A percentile compares a stretch with the other conserved stretches of the same genome.
Evolutionary conservation across 2,329 filamentous ascomycete species (phyloP).

Genomic region (Fusarium domesticum): DNA sequence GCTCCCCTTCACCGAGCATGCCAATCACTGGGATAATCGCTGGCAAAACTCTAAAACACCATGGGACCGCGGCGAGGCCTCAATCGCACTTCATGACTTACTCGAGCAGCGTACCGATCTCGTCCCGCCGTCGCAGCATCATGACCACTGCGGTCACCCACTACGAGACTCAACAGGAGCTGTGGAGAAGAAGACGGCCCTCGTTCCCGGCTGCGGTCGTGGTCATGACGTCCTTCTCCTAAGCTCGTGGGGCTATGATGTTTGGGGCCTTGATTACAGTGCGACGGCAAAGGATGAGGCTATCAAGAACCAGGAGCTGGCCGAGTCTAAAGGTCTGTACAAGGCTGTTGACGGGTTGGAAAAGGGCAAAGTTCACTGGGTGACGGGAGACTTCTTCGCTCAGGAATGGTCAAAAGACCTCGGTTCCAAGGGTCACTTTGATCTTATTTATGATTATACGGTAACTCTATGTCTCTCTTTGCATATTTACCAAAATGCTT

Average conservation of each 20-base stretch:
- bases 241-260: slow-evolving; percentile 71
- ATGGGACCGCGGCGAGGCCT: slow-evolving; percentile 57
- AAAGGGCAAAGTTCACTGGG: slow-evolving; percentile 53
- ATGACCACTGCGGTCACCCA: slow-evolving; percentile 31
- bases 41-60: slow-evolving; percentile 47
- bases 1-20: slow-evolving; percentile 35
- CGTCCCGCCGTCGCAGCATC: slow-evolving; percentile 37
- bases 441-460: slow-evolving; percentile 64
- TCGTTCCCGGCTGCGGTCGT: slow-evolving; percentile 79
- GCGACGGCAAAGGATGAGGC: slow-evolving; percentile 45
- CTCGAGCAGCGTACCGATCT: slow-evolving; percentile 46
- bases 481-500: slow-evolving; percentile 1
- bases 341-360: slow-evolving; percentile 40
- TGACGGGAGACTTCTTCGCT: slow-evolving; percentile 65
- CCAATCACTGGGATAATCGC: slow-evolving; percentile 45
- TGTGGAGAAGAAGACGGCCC: slow-evolving; percentile 42
- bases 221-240: slow-evolving; percentile 80
- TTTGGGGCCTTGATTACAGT: slow-evolving; percentile 70
- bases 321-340: slow-evolving; percentile 39
- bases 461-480: slow-evolving; percentile 36
- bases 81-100: slow-evolving; percentile 52
- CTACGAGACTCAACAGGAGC: slow-evolving; percentile 24
- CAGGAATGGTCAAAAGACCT: slow-evolving; percentile 52
- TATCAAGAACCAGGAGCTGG: slow-evolving; percentile 40
- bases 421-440: slow-evolving; percentile 52